Evolutionary conservation across 495 filamentous ascomycete genomes (phyloP).

Genomic region (Hyaloscypha variabilis): DNA sequence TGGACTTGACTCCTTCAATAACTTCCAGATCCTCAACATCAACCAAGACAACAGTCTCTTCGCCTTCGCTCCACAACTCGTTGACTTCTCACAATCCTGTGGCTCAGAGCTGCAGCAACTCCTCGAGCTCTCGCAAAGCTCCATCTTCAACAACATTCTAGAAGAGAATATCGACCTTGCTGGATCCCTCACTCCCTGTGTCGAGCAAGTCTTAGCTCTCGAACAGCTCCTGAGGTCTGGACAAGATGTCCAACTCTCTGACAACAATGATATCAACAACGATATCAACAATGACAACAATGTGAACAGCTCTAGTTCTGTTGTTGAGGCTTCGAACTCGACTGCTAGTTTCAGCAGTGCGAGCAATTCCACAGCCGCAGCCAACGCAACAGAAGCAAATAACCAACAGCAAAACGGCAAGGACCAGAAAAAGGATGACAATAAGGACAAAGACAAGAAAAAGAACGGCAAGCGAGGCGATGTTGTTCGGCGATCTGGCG

Average conservation of each 20-base stretch:
- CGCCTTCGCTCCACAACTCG: slow-evolving; percentile 8
- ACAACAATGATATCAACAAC: not conserved
- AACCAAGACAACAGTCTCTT: slow-evolving; percentile 6
- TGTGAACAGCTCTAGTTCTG: not conserved
- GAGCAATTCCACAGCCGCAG: not conserved
- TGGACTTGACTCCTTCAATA: not conserved
- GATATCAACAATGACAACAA: not conserved
- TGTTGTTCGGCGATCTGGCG: not conserved
- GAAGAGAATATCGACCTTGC: not conserved
- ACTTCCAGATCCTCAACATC: not conserved
- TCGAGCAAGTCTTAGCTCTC: not conserved
- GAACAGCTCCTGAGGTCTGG: not conserved
- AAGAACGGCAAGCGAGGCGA: slow-evolving; percentile 2
- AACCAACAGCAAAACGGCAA: slow-evolving; percentile 3
- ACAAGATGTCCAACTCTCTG: not conserved
- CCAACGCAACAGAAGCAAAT: not conserved
- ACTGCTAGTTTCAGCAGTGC: not conserved
- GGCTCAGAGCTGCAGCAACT: not conserved
- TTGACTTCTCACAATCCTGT: slow-evolving; percentile 3
- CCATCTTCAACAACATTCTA: not conserved
- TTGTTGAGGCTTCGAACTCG: not conserved
- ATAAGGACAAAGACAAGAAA: not conserved
- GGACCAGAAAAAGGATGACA: too few species aligned
- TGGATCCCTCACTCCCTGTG: not conserved
- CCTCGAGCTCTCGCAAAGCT: not conserved